Evolutionary conservation across 179 eudicot genomes (phyloP).

Genomic region (Patellifolia procumbens): DNA sequence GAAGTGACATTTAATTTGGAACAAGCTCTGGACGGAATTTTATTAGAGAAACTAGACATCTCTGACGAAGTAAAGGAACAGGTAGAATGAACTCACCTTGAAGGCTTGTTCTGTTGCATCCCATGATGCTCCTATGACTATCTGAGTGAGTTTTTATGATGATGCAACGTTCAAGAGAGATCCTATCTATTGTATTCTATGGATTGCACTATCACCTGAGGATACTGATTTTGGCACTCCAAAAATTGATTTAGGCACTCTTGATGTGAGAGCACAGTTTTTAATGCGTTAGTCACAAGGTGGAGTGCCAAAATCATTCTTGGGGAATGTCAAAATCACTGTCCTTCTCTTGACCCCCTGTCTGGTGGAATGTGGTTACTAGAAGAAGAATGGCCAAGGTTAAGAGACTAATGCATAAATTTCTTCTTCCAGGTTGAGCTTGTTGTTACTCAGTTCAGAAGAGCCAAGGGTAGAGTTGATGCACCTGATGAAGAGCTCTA

Average conservation of each 20-base stretch:
- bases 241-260: too few relatives aligned
- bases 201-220: background rate
- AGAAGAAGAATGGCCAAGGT: background rate
- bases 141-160: conserved; percentile 3
- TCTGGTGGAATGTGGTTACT: background rate
- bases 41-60: conserved; percentile 72
- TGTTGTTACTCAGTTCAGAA: conserved; percentile 77
- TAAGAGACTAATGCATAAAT: conserved; percentile 8
- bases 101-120: conserved; percentile 22
- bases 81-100: conserved; percentile 43
- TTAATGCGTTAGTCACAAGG: too few relatives aligned
- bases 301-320: too few relatives aligned
- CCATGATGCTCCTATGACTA: conserved; percentile 10
- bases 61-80: conserved; percentile 96
- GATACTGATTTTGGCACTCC: too few relatives aligned
- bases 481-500: conserved; percentile 62
- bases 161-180: background rate
- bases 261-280: too few relatives aligned
- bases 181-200: background rate
- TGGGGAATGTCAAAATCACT: too few relatives aligned
- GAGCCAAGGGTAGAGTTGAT: conserved; percentile 88
- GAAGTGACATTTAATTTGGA: conserved; percentile 74
- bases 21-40: conserved; percentile 65
- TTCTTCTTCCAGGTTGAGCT: conserved; percentile 72
- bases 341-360: background rate